Evolutionary conservation across 768 basidiomycete species (phyloP).

Genomic region (Sarcomyxa edulis): DNA sequence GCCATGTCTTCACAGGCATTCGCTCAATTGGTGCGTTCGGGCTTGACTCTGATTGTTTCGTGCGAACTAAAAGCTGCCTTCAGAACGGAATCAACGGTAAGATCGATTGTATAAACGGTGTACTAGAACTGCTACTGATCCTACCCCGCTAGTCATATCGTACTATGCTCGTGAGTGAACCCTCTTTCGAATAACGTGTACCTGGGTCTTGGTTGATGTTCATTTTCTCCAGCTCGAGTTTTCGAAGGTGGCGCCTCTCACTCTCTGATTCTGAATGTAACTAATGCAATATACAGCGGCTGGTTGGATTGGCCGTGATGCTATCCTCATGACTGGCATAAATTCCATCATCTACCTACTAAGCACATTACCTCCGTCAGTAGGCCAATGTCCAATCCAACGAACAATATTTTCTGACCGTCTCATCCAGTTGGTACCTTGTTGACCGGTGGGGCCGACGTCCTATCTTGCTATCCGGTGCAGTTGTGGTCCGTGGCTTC

Average conservation of each 20-base stretch:
- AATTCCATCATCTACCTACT: constrained; percentile 80
- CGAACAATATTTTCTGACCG: no score
- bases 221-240: constrained; percentile 56
- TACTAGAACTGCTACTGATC: no score
- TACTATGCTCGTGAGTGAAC: constrained; percentile 81
- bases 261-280: constrained; percentile 7
- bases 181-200: background rate
- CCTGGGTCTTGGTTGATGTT: constrained; percentile 1
- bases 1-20: constrained; percentile 97
- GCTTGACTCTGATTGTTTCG: background rate
- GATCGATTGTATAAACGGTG: constrained; percentile 12
- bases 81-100: constrained; percentile 94
- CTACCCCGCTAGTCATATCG: constrained; percentile 65
- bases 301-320: constrained; percentile 92
- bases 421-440: constrained; percentile 83
- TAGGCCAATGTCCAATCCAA: no score
- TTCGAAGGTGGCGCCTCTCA: constrained; percentile 65
- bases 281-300: constrained; percentile 65
- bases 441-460: constrained; percentile 91
- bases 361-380: constrained; percentile 80
- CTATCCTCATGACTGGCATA: constrained; percentile 93
- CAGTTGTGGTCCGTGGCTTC: constrained; percentile 54
- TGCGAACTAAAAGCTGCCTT: background rate
- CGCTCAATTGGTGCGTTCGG: constrained; percentile 75
- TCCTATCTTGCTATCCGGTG: constrained; percentile 81